A percentile compares a stretch with the other conserved stretches of the same genome.
Evolutionary conservation across 2,329 filamentous ascomycete species (phyloP).

Genomic region (Coniosporium tulheliwenetii): DNA sequence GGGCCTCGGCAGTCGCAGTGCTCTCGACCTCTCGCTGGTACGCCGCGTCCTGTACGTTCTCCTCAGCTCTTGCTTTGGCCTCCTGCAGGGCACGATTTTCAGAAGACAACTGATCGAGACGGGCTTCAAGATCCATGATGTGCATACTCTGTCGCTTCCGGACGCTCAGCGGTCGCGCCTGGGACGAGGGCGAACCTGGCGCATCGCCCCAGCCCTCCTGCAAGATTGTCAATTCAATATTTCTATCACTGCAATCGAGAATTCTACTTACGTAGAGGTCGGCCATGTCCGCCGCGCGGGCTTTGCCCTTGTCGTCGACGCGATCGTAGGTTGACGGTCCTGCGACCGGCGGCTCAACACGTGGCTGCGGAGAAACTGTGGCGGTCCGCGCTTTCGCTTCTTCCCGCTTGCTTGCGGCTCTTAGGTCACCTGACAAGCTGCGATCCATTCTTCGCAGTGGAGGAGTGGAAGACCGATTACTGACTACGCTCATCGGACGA

Average conservation of each 20-base stretch:
- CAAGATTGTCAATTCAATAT: not conserved
- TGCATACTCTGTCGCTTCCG: slow-evolving; percentile 97
- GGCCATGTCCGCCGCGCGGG: slow-evolving; percentile 71
- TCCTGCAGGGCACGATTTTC: slow-evolving; percentile 73
- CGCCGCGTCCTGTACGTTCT: slow-evolving; percentile 39
- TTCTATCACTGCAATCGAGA: slow-evolving; percentile 6
- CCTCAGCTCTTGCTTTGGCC: slow-evolving; percentile 54
- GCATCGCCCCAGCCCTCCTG: slow-evolving; percentile 92
- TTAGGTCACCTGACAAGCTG: slow-evolving; percentile 60
- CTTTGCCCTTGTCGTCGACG: slow-evolving; percentile 75
- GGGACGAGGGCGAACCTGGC: slow-evolving; percentile 71
- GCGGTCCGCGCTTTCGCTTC: slow-evolving; percentile 24
- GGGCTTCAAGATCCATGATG: slow-evolving; percentile 71
- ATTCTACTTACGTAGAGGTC: slow-evolving; percentile 73
- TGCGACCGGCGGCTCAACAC: slow-evolving; percentile 26
- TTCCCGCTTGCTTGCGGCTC: slow-evolving; percentile 48
- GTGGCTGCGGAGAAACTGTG: slow-evolving; percentile 14
- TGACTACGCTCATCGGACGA: slow-evolving; percentile 47
- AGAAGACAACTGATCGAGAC: slow-evolving; percentile 66
- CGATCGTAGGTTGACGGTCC: slow-evolving; percentile 50
- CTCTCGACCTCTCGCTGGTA: slow-evolving; percentile 38
- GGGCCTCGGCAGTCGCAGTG: slow-evolving; percentile 17
- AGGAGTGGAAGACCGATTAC: slow-evolving; percentile 44
- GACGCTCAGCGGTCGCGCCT: slow-evolving; percentile 72
- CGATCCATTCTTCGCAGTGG: slow-evolving; percentile 55